Evolutionary conservation across 805 yeast species (phyloP), one percentile per base, ranked within the genome.

Genomic region (Kodamaea jinghongensis): DNA sequence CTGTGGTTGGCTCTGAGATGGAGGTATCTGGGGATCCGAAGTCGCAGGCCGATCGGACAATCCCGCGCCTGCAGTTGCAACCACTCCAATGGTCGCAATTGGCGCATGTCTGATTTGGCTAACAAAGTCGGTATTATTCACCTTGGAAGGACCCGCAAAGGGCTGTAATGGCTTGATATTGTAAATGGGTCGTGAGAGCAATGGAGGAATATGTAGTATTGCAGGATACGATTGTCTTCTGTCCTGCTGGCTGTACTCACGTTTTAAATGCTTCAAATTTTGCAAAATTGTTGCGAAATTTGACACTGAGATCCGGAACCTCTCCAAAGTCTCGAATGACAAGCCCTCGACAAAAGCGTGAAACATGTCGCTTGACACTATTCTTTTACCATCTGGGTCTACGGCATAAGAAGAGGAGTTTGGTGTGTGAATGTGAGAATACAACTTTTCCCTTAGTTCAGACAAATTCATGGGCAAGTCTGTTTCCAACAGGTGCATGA

Each of bases 201-300:
- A 32, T 11, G 35, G 28, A 6, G 35, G 35, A 6, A 20, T 27
- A n/a, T 14, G 10, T 9, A 10, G 25, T 14, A 16, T 22, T 16
- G 25, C 12, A 12, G 35, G 35, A 22, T 20, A 20, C 11, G 35
- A 32, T 27, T 7, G 27, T n/a, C 35, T 27, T 10, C 35, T 27
- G 17, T n/a, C 17, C 9, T 22, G 28, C 35, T 20, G 28, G 20
- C 11, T 27, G 7, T 22, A 38, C 15, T 20, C 31, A 9, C 34
- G 13, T 31, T 38, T 38, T 17, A 38, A 28, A 26, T 22, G 32
- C 31, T 38, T 32, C 26, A 38, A 17, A 27, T 31, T 28, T 15
- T 33, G 36, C 12, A 38, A 14, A 17, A 23, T 17, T 6, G 30
- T 27, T 9, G 36, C 31, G 13, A 33, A 28, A 23, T 22, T 16